Evolutionary conservation across 2,329 filamentous ascomycete genomes (phyloP).

Genomic region (Fusarium tjaetaba): DNA sequence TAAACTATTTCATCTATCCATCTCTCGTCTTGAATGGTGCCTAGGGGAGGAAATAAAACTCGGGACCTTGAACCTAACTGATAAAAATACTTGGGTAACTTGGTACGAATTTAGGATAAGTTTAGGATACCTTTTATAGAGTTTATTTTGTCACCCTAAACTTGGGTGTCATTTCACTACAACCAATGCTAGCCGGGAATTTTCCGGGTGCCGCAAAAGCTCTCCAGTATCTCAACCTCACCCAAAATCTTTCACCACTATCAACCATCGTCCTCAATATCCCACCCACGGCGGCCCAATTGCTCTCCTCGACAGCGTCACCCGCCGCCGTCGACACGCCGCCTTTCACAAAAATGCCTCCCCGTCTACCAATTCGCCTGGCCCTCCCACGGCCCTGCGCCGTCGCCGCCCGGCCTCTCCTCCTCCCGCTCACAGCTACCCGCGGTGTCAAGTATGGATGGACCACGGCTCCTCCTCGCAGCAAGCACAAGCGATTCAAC

Average conservation of each 20-base stretch:
- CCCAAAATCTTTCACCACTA: constrained; percentile 41
- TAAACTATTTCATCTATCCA: neutral
- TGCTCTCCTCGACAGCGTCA: constrained; percentile 16
- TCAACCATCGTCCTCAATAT: constrained; percentile 11
- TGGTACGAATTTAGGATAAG: too few species aligned
- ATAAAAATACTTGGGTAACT: too few species aligned
- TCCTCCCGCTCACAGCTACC: constrained; percentile 57
- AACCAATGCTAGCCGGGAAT: constrained; percentile 30
- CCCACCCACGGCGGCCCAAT: constrained; percentile 30
- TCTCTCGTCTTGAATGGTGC: too few species aligned
- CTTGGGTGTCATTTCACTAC: neutral
- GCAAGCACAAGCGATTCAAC: constrained; percentile 69
- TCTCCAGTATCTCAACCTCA: constrained; percentile 24
- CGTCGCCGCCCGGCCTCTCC: constrained; percentile 49
- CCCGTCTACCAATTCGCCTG: constrained; percentile 57
- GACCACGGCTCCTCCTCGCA: constrained; percentile 63
- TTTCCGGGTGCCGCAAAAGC: constrained; percentile 37
- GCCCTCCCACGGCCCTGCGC: constrained; percentile 53
- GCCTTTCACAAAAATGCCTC: constrained; percentile 54
- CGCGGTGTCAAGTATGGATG: constrained; percentile 69
- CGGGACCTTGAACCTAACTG: too few species aligned
- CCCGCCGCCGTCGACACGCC: constrained; percentile 6
- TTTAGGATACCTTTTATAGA: too few species aligned
- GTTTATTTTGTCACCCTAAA: too few species aligned
- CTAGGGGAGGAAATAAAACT: too few species aligned